These are phyloP conservation scores for Sanghuangporus baumii DNA, from an alignment of 1,284 basidiomycete genomes.

Conservation along the genomic window DNA sequence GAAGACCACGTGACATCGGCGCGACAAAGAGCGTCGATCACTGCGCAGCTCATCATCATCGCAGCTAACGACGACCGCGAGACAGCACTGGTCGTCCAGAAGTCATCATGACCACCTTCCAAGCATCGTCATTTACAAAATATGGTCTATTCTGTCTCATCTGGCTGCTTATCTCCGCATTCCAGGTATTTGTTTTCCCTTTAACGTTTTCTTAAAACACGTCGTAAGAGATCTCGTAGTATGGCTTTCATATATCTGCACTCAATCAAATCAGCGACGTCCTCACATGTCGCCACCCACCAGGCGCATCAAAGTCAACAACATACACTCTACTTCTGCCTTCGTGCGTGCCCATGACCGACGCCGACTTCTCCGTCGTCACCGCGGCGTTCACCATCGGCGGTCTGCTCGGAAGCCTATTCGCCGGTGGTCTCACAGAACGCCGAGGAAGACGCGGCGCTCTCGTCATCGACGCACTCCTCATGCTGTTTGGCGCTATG, in stretches of 20 bases:
- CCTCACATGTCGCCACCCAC: constrained; percentile 52
- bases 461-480: constrained; percentile 48
- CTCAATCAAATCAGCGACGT: constrained; percentile 83
- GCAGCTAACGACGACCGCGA: neutral
- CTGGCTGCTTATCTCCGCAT: constrained; percentile 60
- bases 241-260: constrained; percentile 81
- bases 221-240: constrained; percentile 32
- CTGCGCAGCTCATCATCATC: neutral
- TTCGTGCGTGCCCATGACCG: constrained; percentile 74
- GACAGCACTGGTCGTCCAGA: neutral
- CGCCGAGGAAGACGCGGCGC: constrained; percentile 64
- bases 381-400: constrained; percentile 88
- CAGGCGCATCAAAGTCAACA: constrained; percentile 23
- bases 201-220: neutral
- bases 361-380: constrained; percentile 70
- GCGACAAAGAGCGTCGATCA: constrained; percentile 1
- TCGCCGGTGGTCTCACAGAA: constrained; percentile 68
- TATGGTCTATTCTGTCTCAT: constrained; percentile 58
- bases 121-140: constrained; percentile 36
- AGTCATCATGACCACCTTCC: neutral
- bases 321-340: constrained; percentile 33
- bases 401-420: constrained; percentile 73
- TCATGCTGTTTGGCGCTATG: constrained; percentile 55
- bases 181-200: constrained; percentile 41
- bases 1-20: neutral